These are phyloP conservation scores for Leccinum truebloodii DNA, from an alignment of 768 basidiomycete genomes.

Conservation along the genomic window DNA sequence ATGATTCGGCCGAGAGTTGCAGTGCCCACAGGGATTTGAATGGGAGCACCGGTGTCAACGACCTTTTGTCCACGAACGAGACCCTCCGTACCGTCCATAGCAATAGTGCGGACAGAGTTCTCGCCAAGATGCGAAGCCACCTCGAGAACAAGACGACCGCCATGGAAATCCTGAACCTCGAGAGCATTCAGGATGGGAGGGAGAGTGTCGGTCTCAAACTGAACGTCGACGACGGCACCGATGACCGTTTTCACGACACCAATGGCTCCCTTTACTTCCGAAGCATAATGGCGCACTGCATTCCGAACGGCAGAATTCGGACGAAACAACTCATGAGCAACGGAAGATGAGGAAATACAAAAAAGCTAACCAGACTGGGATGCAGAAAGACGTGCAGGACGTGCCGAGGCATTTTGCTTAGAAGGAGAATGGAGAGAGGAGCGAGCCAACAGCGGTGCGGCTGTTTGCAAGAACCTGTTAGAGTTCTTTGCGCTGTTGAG, in stretches of 20 bases:
- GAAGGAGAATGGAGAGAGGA: conserved; percentile 47
- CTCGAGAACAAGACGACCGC: conserved; percentile 97
- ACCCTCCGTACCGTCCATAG: conserved; percentile 99
- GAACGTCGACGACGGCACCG: conserved; percentile 99
- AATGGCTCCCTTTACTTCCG: conserved; percentile 71
- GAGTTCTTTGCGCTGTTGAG: conserved; percentile 73
- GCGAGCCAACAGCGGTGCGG: conserved; percentile 57
- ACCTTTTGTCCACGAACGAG: conserved; percentile 98
- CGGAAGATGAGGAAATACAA: neutral
- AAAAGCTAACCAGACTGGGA: conserved; percentile 53
- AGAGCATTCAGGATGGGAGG: conserved; percentile 99
- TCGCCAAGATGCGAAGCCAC: conserved; percentile 98
- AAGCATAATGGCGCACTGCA: conserved; percentile 84
- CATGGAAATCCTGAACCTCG: conserved; percentile 92
- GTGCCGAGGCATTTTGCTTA: conserved; percentile 48
- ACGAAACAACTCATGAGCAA: conserved; percentile 2
- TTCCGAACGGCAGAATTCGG: conserved; percentile 5
- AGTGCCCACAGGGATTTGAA: conserved; percentile 93
- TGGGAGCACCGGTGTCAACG: conserved; percentile 94
- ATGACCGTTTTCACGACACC: conserved; percentile 98
- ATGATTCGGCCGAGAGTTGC: conserved; percentile 98
- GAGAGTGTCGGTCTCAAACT: conserved; percentile 88
- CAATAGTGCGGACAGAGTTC: conserved; percentile 99
- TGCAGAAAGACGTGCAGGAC: conserved; percentile 49
- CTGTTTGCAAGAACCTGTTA: conserved; percentile 79